Evolutionary conservation across 2,329 filamentous ascomycete genomes (phyloP).

Genomic region (Xylaria sp.): DNA sequence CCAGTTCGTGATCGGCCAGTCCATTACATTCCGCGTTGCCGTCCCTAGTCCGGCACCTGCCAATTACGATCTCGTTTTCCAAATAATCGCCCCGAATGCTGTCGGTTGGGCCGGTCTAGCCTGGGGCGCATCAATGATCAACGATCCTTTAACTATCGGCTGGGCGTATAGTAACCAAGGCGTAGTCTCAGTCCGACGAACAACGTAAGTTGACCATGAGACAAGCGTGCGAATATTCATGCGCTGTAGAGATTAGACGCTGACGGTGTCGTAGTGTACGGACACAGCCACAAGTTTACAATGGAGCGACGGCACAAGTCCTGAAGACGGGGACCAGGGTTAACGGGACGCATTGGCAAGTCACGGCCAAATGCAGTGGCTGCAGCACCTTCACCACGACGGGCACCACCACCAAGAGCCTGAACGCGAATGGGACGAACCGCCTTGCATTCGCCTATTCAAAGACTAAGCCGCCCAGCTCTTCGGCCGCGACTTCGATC

Average conservation of each 20-base stretch:
- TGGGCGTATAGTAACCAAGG: slow-evolving; percentile 57
- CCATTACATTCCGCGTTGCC: slow-evolving; percentile 51
- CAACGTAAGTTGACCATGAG: slow-evolving; percentile 53
- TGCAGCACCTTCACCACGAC: slow-evolving; percentile 51
- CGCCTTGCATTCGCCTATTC: slow-evolving; percentile 68
- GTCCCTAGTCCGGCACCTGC: slow-evolving; percentile 49
- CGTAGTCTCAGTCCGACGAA: slow-evolving; percentile 57
- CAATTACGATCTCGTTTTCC: slow-evolving; percentile 56
- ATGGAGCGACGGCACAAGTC: slow-evolving; percentile 48
- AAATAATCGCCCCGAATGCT: slow-evolving; percentile 56
- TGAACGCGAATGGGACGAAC: slow-evolving; percentile 95
- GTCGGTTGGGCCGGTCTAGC: slow-evolving; percentile 61
- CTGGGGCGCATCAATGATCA: slow-evolving; percentile 63
- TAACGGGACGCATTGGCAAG: slow-evolving; percentile 56
- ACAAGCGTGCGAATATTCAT: not conserved
- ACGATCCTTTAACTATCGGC: slow-evolving; percentile 58
- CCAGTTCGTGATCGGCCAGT: slow-evolving; percentile 44
- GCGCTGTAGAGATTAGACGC: not conserved
- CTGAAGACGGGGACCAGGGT: slow-evolving; percentile 53
- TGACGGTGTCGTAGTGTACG: slow-evolving; percentile 48
- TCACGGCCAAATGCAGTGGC: slow-evolving; percentile 54
- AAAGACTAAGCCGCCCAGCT: slow-evolving; percentile 42
- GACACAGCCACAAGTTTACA: slow-evolving; percentile 49
- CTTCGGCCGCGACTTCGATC: slow-evolving; percentile 42
- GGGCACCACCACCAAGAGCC: slow-evolving; percentile 48